These are phyloP conservation scores for Penicillium pulvis DNA, from an alignment of 495 filamentous ascomycete genomes.

Conservation along the genomic window DNA sequence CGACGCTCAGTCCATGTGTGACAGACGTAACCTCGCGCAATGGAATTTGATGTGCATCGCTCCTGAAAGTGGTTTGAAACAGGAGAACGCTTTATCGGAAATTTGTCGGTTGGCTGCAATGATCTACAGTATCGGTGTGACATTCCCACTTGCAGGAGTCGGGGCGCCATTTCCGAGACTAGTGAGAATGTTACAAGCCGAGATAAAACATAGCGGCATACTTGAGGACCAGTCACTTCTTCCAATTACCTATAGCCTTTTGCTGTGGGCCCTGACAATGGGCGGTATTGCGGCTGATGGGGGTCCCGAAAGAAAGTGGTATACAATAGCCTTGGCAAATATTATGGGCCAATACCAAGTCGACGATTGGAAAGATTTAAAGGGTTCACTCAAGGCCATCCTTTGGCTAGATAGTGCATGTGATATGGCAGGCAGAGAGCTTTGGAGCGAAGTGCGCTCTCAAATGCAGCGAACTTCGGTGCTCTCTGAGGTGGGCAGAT, in stretches of 20 bases:
- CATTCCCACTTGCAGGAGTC: constrained; percentile 4
- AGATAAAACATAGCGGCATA: neutral
- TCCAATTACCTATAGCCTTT: neutral
- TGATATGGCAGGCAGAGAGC: neutral
- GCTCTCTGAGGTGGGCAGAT: neutral
- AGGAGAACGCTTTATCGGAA: neutral
- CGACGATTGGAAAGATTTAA: neutral
- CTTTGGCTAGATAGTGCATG: constrained; percentile 5
- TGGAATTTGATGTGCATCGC: constrained; percentile 2
- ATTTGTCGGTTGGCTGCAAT: constrained; percentile 1
- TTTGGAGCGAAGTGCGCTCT: neutral
- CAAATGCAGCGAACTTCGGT: neutral
- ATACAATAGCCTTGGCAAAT: neutral
- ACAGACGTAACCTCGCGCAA: constrained; percentile 1
- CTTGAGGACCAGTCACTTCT: neutral
- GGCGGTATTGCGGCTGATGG: neutral
- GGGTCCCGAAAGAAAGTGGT: neutral
- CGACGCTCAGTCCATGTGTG: constrained; percentile 4
- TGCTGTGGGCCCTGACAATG: constrained; percentile 3
- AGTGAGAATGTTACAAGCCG: neutral
- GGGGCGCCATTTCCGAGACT: neutral
- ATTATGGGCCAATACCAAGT: neutral
- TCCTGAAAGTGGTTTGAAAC: neutral
- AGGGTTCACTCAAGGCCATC: neutral
- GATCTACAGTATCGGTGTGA: constrained; percentile 7